These are phyloP conservation scores for Cucumis cinereus DNA, from an alignment of 306 rosid genomes.

Conservation along the genomic window DNA sequence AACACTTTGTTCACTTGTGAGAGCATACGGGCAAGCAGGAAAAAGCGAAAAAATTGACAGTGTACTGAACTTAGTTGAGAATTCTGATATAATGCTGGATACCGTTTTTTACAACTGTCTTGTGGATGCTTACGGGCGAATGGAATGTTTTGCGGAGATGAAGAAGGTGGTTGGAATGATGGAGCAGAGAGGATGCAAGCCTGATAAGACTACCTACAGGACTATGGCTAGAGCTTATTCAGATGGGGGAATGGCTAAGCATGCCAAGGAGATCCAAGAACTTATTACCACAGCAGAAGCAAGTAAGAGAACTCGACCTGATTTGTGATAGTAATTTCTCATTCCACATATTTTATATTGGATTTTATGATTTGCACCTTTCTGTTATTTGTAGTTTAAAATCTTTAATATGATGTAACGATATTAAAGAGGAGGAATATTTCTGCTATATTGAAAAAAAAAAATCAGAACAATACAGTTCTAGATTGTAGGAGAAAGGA, in stretches of 20 bases:
- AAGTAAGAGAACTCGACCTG: conserved; percentile 34
- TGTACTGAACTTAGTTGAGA: conserved; percentile 57
- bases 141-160: conserved; percentile 68
- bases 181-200: conserved; percentile 63
- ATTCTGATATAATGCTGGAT: conserved; percentile 62
- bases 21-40: conserved; percentile 70
- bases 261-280: conserved; percentile 51
- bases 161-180: conserved; percentile 60
- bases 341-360: background rate
- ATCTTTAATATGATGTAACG: background rate
- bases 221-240: conserved; percentile 85
- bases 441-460: background rate
- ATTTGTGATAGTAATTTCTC: conserved; percentile 19
- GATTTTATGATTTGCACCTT: background rate
- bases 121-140: conserved; percentile 73
- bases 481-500: background rate
- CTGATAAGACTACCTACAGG: conserved; percentile 72
- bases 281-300: conserved; percentile 33
- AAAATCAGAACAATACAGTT: no score
- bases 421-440: background rate
- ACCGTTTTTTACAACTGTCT: conserved; percentile 71
- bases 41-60: conserved; percentile 57
- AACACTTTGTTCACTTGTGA: conserved; percentile 74
- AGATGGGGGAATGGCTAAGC: conserved; percentile 48
- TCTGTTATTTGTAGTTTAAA: background rate